These are phyloP conservation scores for Diplocarpon mali DNA, from an alignment of 2,329 filamentous ascomycete species.

Conservation along the genomic window DNA sequence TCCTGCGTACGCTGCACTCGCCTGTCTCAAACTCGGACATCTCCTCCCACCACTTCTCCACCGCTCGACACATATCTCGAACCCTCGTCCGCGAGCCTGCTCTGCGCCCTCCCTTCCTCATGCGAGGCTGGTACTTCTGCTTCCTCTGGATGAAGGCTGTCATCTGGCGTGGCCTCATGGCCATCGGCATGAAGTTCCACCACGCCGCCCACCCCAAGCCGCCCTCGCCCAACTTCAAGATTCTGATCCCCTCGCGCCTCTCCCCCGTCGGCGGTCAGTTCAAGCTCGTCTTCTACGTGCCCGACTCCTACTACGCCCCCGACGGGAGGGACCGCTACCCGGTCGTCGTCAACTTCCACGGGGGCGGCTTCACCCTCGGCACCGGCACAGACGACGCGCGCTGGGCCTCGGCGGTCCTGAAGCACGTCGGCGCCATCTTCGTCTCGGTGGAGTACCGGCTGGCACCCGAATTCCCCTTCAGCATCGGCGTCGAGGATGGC, in stretches of 20 bases:
- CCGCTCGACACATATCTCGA: no score
- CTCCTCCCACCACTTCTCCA: no score
- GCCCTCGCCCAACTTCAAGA: conserved; percentile 24
- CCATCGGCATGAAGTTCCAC: conserved; percentile 27
- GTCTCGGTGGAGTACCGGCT: conserved; percentile 59
- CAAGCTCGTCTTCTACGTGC: conserved; percentile 34
- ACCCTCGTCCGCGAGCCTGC: neutral
- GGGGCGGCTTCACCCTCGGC: conserved; percentile 55
- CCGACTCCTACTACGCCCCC: conserved; percentile 28
- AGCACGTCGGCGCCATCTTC: conserved; percentile 43
- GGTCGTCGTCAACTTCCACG: conserved; percentile 55
- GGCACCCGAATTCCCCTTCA: conserved; percentile 53
- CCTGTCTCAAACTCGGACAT: no score
- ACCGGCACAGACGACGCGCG: conserved; percentile 51
- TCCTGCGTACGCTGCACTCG: no score
- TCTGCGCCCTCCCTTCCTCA: neutral
- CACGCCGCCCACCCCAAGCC: conserved; percentile 25
- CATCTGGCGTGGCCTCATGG: conserved; percentile 27
- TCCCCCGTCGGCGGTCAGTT: conserved; percentile 26
- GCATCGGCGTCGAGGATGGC: conserved; percentile 53
- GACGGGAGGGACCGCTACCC: conserved; percentile 29
- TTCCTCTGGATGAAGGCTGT: conserved; percentile 25
- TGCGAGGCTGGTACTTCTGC: conserved; percentile 15
- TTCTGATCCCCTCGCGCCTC: conserved; percentile 24
- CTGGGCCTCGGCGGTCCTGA: conserved; percentile 43